Evolutionary conservation across 148 eudicot species (phyloP), one percentile per base, ranked within the genome.

Genomic region (Agrostemma githago): DNA sequence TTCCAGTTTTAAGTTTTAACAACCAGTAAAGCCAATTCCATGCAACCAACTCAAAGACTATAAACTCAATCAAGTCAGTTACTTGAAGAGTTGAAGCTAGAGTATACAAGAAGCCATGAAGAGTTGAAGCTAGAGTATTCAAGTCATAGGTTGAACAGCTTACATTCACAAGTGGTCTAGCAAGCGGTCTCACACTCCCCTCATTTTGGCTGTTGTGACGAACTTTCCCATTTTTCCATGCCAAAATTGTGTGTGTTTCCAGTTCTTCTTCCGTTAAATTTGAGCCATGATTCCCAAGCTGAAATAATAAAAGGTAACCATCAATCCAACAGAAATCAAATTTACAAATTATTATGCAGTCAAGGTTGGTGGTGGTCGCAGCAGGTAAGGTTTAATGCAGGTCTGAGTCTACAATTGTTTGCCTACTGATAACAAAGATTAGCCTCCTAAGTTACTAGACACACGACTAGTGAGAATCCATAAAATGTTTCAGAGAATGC

Each of bases 221-320:
- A 78, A 76, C 70, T 79, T 92, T 92, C 66, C 86, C 92, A 59
- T 89, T 89, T 84, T 92, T 92, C 97, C 97, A 92, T 51, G 97
- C 97, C 74, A 86, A 85, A 77, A 92, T 92, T 46, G 92, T 81
- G 74, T 92, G 97, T 40, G 93, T 92, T 85, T 89, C 97, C 41
- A 92, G 85, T 79, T 92, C 92, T 80, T 92, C 94, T 79, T 92
- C 97, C 40, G 97, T 89, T 83, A 89, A 79, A 74, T 89, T 89
- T 68, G 94, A 89, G 68, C 92, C 94, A 82, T 82, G 90, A 74
- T 71, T 92, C 74, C 97, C 94, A 83, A 92, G 90, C 97, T 92
- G 83, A 66, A 75, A 42, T 67, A 44, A 6, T 44, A 21, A 10
- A 44, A 5, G n/a, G 2, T 6, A 44, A 12, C 16, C 58, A 46